phyloP scores from a whole-genome alignment of 257 asterid genomes.

The Misopates orontium region DNA sequence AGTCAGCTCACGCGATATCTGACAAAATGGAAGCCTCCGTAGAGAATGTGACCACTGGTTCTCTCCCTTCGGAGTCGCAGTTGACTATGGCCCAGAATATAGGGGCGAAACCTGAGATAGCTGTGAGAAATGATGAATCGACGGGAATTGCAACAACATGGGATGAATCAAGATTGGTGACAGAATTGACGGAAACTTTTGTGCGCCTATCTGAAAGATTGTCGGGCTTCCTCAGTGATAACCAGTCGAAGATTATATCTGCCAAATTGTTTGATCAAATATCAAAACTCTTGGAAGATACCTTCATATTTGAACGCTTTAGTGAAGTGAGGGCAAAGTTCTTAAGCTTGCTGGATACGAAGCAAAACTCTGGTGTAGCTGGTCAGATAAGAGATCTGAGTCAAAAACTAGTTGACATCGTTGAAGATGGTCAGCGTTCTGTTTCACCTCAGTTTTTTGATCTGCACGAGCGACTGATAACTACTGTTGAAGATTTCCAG shows the following conservation, averaged over 20 bases:
- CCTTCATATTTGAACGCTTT: constrained; percentile 65
- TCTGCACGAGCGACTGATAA: constrained; percentile 71
- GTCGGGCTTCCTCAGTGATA: constrained; percentile 87
- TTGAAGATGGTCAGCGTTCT: constrained; percentile 91
- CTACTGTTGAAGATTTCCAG: constrained; percentile 86
- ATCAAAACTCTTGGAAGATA: constrained; percentile 75
- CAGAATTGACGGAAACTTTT: constrained; percentile 70
- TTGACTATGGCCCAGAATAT: constrained; percentile 32
- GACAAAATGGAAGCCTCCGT: constrained; percentile 63
- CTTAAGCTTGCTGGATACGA: constrained; percentile 56
- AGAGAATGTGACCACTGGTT: constrained; percentile 47
- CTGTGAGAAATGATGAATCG: constrained; percentile 44
- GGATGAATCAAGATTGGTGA: constrained; percentile 81
- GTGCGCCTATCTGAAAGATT: constrained; percentile 77
- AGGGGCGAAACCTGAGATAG: constrained; percentile 43
- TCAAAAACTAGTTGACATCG: constrained; percentile 71
- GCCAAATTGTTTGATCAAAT: constrained; percentile 83
- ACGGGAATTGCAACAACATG: constrained; percentile 45
- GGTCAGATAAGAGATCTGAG: constrained; percentile 76
- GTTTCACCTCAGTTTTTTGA: constrained; percentile 81
- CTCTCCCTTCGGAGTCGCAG: constrained; percentile 42
- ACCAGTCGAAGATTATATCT: constrained; percentile 74
- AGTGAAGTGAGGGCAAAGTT: constrained; percentile 59
- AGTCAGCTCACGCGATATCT: constrained; percentile 56
- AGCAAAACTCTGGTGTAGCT: constrained; percentile 70